Evolutionary conservation across 371 early-diverging fungal genomes (phyloP).

Genomic region (Chytridium lagenaria): DNA sequence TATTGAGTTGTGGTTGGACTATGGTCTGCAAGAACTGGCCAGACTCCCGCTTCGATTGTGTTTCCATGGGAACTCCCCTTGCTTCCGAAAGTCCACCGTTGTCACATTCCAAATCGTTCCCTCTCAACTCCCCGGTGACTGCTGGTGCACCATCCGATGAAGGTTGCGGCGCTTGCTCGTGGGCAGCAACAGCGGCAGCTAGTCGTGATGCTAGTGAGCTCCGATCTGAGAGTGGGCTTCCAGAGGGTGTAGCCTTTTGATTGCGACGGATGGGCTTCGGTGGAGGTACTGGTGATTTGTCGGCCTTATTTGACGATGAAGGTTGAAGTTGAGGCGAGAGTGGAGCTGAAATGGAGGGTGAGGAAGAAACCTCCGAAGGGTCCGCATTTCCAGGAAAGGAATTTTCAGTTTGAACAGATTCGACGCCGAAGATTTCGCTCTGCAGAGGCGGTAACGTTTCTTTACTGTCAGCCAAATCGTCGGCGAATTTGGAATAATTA

Average conservation of each 20-base stretch:
- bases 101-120: too few species aligned
- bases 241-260: background rate
- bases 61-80: too few species aligned
- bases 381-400: background rate
- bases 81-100: too few species aligned
- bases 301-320: background rate
- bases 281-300: background rate
- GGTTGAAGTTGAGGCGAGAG: background rate
- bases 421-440: background rate
- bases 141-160: background rate
- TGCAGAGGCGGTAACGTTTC: background rate
- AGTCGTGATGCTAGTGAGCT: conserved; percentile 32
- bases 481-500: conserved; percentile 16
- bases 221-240: background rate
- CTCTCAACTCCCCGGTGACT: background rate
- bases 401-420: background rate
- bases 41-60: too few species aligned
- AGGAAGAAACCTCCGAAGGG: background rate
- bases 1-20: background rate
- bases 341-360: background rate
- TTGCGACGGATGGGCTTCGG: background rate
- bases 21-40: too few species aligned
- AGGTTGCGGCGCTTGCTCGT: background rate
- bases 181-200: conserved; percentile 36
- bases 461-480: background rate